Evolutionary conservation across 495 filamentous ascomycete species (phyloP), one percentile per base, ranked within the genome.

Genomic region (Staphylotrichum tortipilum): DNA sequence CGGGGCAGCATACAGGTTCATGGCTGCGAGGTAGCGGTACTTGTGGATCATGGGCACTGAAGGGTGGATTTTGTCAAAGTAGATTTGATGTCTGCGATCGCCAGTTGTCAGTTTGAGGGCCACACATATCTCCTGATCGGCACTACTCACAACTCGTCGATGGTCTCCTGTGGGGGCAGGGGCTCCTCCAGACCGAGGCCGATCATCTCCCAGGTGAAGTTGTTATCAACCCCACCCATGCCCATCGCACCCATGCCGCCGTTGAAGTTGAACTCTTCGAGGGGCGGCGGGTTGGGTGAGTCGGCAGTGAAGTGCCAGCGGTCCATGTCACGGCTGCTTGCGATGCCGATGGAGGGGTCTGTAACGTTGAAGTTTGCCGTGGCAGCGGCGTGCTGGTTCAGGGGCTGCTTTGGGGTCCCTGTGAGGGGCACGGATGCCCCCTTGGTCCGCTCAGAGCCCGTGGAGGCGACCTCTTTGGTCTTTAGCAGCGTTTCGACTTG

Each of bases 401-500:
- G 31, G 19, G 56, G 42, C 51, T 52, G 51, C 38, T 60, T 65
- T 43, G 58, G n/a, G 33, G 55, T 9, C 18, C 56, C 56, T 19
- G 71, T 69, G 39, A 65, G 57, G 14, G 56, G 42, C 7, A 66
- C 58, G 28, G 60, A 52, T 4, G 66, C 41, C 3, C 58, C 58
- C 50, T 69, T 71, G 24, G 46, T 53, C 8, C 58, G 52, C 18
- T 68, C 66, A 18, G 66, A 54, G 18, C 50, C 66, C 11, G 53
- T 59, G 26, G 64, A 57, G 11, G 64, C 23, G 18, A 74, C 66
- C 44, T 83, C 78, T 54, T 86, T 79, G 23, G 79, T 86, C 64
- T 89, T 95, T 37, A 98, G 71, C 30, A 96, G 69, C 14, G 85
- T 91, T 69, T 98, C 92, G 17, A 98, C 92, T 74, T 98, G 94